These are phyloP conservation scores for Pseudonectria foliicola DNA, from an alignment of 2,329 filamentous ascomycete species.

Conservation along the genomic window DNA sequence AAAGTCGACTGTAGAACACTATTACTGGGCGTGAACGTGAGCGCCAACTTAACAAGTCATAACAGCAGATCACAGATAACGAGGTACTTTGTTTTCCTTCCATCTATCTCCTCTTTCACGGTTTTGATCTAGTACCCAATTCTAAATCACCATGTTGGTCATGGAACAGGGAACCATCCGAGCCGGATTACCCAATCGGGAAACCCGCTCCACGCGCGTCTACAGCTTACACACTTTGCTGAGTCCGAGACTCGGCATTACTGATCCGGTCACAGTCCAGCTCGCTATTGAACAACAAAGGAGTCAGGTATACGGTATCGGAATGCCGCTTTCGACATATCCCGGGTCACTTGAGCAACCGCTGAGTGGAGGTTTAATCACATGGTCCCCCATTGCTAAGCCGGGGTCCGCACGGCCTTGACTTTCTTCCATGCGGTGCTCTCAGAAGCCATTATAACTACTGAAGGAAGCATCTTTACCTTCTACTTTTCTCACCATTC, in stretches of 20 bases:
- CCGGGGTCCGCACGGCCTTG: neutral
- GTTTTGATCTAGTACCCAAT: conserved; percentile 3
- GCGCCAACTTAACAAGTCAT: too few species aligned
- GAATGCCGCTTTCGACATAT: conserved; percentile 8
- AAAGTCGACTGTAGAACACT: too few species aligned
- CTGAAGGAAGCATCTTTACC: neutral
- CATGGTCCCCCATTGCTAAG: conserved; percentile 1
- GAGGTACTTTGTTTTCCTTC: too few species aligned
- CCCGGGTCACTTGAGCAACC: neutral
- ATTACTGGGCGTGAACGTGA: too few species aligned
- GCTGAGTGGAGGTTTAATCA: conserved; percentile 2
- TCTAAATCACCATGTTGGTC: conserved; percentile 3
- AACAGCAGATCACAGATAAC: too few species aligned
- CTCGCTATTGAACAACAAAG: neutral
- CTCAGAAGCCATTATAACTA: too few species aligned
- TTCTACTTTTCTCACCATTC: neutral
- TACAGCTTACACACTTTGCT: neutral
- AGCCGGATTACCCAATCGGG: conserved; percentile 16
- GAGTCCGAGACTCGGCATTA: neutral
- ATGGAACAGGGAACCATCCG: conserved; percentile 1
- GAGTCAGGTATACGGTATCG: neutral
- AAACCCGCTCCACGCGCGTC: conserved; percentile 10
- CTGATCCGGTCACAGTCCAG: neutral
- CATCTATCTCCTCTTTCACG: neutral
- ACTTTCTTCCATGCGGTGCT: too few species aligned